Evolutionary conservation across 2,329 filamentous ascomycete genomes (phyloP).

Genomic region (Fusarium protoensiforme): DNA sequence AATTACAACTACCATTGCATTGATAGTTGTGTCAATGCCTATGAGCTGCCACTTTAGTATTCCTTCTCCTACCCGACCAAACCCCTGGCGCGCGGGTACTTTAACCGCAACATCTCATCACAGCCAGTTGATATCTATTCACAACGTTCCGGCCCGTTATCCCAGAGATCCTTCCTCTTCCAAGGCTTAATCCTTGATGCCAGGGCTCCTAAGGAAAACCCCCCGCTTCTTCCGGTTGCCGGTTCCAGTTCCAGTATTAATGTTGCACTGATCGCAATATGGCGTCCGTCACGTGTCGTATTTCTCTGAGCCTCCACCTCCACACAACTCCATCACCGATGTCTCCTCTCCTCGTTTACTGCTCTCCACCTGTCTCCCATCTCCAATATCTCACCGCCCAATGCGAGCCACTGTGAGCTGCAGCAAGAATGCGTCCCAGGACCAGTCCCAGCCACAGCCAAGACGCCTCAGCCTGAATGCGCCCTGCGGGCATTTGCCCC

Average conservation of each 20-base stretch:
- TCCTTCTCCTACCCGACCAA: not conserved
- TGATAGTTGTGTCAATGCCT: not conserved
- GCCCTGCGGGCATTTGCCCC: conserved; percentile 10
- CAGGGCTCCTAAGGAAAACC: not conserved
- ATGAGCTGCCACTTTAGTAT: not conserved
- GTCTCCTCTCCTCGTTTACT: not conserved
- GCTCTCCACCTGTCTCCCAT: not conserved
- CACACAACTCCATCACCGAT: conserved; percentile 4
- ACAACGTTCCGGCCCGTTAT: not conserved
- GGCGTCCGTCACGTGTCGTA: conserved; percentile 32
- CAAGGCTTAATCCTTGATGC: not conserved
- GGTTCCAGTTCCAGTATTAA: not conserved
- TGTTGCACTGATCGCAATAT: not conserved
- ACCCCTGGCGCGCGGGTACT: not conserved
- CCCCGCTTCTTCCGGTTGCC: not conserved
- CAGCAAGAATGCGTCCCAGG: conserved; percentile 7
- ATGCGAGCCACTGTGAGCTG: conserved; percentile 19
- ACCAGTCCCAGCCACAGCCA: conserved; percentile 24
- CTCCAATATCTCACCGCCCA: conserved; percentile 26
- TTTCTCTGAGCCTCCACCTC: conserved; percentile 17
- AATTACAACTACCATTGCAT: not conserved
- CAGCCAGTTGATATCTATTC: conserved; percentile 3
- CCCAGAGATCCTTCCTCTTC: not conserved
- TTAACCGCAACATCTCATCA: not conserved
- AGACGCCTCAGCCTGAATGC: conserved; percentile 7